Base-by-base conservation (phyloP, 495 filamentous ascomycete species). In the Xylaria grammica region DNA sequence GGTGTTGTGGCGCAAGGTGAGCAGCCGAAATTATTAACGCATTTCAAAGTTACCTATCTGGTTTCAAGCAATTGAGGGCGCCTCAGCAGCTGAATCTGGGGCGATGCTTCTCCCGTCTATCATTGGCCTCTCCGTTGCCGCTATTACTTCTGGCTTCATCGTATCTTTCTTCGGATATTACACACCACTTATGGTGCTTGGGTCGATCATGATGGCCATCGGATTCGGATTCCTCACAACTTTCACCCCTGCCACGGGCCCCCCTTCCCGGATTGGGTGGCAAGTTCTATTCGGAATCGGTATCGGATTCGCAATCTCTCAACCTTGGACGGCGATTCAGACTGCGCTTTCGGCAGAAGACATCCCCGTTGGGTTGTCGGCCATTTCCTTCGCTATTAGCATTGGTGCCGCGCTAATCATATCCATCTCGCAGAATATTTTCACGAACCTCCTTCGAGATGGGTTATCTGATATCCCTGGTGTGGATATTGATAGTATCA, bases 31-130 rank as follows among this genome's bases (percentile, higher is more conserved):
- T 17, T 17, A 38, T 38, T 55, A 19, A 52, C 20, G 15, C 40
- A 17, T 82, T 84, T 77, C 24, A 48, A 8, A 59, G 55, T 20
- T 89, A 2, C 86, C 85, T 1, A 76, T 89, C 46, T 91, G 83
- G 84, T 89, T 91, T 73, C 88, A 91, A 68, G 84, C 83, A 19
- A 85, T 87, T 64, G 79, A 82, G 38, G 77, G 75, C 19, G 73
- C 76, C 20, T 77, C 76, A 1, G 84, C 84, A 42, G 74, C 77
- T 15, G 75, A 82, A 56, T 79, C 75, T 5, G 82, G 82, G 36
- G 79, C 82, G 68, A 72, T 77, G 61, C 79, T 80, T 30, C 70
- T 87, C 5, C 84, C 84, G 10, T 62, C 80, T 45, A 60, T 80
- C 58, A 65, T 79, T 10, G 32, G 75, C 46, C 67, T 79, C 40